These are phyloP conservation scores for Metschnikowia gelsemii DNA, from an alignment of 805 yeast genomes.

Conservation along the genomic window DNA sequence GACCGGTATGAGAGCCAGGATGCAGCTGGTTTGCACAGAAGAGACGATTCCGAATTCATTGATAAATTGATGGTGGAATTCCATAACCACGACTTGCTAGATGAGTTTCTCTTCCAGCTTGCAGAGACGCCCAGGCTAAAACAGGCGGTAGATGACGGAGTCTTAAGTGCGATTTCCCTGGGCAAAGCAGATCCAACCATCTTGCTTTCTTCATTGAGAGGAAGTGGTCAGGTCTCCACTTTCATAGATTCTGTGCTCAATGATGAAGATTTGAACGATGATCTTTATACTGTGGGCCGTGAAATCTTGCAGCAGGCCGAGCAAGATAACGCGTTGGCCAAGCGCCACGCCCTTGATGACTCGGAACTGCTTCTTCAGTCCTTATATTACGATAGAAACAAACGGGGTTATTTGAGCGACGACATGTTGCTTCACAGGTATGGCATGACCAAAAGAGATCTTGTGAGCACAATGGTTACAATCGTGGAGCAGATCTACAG, in stretches of 20 bases:
- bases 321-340: conserved; percentile 4
- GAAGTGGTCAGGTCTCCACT: conserved; percentile 14
- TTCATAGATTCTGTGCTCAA: conserved; percentile 20
- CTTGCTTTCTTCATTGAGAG: conserved; percentile 16
- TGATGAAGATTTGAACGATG: conserved; percentile 20
- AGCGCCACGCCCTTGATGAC: conserved; percentile 13
- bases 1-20: conserved; percentile 13
- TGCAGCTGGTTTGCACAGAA: conserved; percentile 13
- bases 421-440: conserved; percentile 10
- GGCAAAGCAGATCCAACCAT: conserved; percentile 20
- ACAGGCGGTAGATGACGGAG: conserved; percentile 18
- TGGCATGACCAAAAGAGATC: conserved; percentile 19
- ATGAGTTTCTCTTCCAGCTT: conserved; percentile 21
- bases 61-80: conserved; percentile 20
- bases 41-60: conserved; percentile 21
- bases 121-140: conserved; percentile 18
- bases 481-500: conserved; percentile 24
- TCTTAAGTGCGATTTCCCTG: conserved; percentile 16
- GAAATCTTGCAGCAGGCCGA: conserved; percentile 7
- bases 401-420: conserved; percentile 16
- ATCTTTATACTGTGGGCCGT: conserved; percentile 14
- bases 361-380: conserved; percentile 16
- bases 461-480: conserved; percentile 18
- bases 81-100: conserved; percentile 17
- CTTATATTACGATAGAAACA: conserved; percentile 11